These are phyloP conservation scores for Simplicillium sp. DNA, from an alignment of 2,329 filamentous ascomycete species.

Conservation along the genomic window DNA sequence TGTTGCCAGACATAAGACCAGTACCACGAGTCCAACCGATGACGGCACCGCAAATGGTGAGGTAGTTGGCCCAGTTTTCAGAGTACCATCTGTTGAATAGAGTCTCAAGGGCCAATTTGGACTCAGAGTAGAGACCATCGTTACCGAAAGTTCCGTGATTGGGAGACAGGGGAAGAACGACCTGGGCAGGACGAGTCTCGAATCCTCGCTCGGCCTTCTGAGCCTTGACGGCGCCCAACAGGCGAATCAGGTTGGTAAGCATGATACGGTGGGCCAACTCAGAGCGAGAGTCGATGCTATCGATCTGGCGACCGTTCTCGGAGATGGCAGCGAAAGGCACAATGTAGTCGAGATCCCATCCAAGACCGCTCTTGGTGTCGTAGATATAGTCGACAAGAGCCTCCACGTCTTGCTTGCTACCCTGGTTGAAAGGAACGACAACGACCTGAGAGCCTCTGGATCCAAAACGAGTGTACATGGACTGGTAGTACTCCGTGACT, in stretches of 20 bases:
- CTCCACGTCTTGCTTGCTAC: conserved; percentile 95
- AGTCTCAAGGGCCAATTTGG: conserved; percentile 92
- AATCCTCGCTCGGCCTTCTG: conserved; percentile 84
- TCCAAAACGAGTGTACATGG: conserved; percentile 93
- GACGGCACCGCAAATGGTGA: conserved; percentile 95
- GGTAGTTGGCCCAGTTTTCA: conserved; percentile 93
- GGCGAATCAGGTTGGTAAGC: conserved; percentile 90
- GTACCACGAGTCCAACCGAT: conserved; percentile 99
- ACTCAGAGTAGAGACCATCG: conserved; percentile 96
- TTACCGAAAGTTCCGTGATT: conserved; percentile 98
- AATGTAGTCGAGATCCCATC: conserved; percentile 96
- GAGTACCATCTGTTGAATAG: conserved; percentile 98
- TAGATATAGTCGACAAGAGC: conserved; percentile 94
- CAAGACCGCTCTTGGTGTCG: conserved; percentile 88
- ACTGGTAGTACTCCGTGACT: conserved; percentile 98
- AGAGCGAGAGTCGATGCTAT: conserved; percentile 92
- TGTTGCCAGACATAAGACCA: conserved; percentile 95
- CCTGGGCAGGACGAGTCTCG: conserved; percentile 91
- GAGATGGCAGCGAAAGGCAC: conserved; percentile 96
- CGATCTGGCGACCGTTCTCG: conserved; percentile 95
- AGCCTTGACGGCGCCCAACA: conserved; percentile 81
- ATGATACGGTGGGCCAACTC: conserved; percentile 98
- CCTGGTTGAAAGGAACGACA: conserved; percentile 98
- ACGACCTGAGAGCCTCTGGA: conserved; percentile 92
- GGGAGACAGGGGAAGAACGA: conserved; percentile 89